phyloP scores from a whole-genome alignment of 2,329 filamentous ascomycete genomes.

The Fusarium armeniacum region DNA sequence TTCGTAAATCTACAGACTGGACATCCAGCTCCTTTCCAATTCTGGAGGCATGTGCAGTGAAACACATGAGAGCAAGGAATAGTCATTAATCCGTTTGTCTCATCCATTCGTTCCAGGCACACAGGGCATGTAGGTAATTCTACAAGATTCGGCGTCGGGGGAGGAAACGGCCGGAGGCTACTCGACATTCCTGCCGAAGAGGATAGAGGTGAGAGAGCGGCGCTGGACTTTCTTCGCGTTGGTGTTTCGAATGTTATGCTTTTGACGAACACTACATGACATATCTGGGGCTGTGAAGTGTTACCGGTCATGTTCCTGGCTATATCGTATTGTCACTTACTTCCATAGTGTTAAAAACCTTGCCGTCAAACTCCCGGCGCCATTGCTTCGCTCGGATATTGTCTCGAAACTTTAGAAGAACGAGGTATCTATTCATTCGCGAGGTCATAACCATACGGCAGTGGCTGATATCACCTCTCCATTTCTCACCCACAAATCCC shows the following conservation, averaged over 20 bases:
- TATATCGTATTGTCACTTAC: constrained; percentile 59
- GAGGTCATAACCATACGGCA: constrained; percentile 95
- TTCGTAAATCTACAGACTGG: constrained; percentile 93
- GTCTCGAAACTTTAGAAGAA: constrained; percentile 92
- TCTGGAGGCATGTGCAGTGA: constrained; percentile 94
- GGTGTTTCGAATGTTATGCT: constrained; percentile 87
- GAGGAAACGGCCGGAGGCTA: constrained; percentile 72
- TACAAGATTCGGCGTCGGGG: constrained; percentile 82
- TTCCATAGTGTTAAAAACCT: constrained; percentile 92
- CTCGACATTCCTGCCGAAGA: constrained; percentile 58
- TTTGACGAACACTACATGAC: constrained; percentile 94
- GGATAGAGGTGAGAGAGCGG: constrained; percentile 73
- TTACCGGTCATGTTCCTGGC: constrained; percentile 29
- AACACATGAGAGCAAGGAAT: constrained; percentile 98
- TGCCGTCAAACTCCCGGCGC: constrained; percentile 91
- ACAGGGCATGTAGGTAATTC: constrained; percentile 97
- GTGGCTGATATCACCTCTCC: constrained; percentile 88
- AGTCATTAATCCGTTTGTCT: constrained; percentile 93
- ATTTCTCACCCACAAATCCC: constrained; percentile 90
- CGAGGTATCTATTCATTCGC: constrained; percentile 91
- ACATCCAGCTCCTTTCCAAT: constrained; percentile 94
- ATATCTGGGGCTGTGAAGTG: constrained; percentile 81
- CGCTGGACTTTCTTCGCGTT: constrained; percentile 58
- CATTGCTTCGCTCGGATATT: constrained; percentile 81
- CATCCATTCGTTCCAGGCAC: constrained; percentile 97